phyloP scores from a whole-genome alignment of 2,329 filamentous ascomycete genomes.

The Purpureocillium lavendulum region DNA sequence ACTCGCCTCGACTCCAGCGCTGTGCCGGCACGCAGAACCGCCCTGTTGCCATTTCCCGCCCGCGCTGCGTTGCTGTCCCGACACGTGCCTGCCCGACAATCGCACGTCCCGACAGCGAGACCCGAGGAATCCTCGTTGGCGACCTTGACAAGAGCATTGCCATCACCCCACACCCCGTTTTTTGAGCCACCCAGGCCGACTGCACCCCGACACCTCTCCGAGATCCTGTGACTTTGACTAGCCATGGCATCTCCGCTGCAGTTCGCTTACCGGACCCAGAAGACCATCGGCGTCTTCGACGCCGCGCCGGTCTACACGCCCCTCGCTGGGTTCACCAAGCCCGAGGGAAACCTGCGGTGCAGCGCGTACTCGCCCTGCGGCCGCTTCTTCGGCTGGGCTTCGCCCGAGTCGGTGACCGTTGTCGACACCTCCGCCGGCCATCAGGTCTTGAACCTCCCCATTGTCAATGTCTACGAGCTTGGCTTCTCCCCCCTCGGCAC shows the following conservation, averaged over 20 bases:
- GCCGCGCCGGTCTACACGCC: conserved; percentile 81
- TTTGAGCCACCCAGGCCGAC: conserved; percentile 11
- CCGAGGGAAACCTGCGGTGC: conserved; percentile 90
- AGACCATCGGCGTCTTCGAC: conserved; percentile 90
- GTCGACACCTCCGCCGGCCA: conserved; percentile 73
- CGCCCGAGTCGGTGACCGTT: conserved; percentile 76
- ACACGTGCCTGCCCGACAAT: too few relatives aligned
- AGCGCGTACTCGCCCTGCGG: conserved; percentile 94
- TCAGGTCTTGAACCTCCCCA: conserved; percentile 64
- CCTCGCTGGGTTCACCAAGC: conserved; percentile 75
- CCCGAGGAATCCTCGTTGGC: neutral
- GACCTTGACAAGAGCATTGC: conserved; percentile 13
- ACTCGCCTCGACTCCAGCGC: neutral
- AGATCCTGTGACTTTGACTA: conserved; percentile 75
- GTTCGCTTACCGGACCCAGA: conserved; percentile 95
- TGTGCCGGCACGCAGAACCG: neutral
- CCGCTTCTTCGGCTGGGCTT: conserved; percentile 92
- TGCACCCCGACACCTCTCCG: conserved; percentile 14
- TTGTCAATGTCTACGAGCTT: conserved; percentile 84
- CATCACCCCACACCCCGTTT: neutral
- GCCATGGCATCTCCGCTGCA: conserved; percentile 90
- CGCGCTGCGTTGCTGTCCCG: too few relatives aligned
- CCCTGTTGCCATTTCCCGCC: too few relatives aligned
- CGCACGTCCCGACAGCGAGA: neutral
- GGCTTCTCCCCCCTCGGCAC: conserved; percentile 89